Base-by-base conservation (phyloP, 23 red algal species). In the Cyanidioschyzon merolae region DNA sequence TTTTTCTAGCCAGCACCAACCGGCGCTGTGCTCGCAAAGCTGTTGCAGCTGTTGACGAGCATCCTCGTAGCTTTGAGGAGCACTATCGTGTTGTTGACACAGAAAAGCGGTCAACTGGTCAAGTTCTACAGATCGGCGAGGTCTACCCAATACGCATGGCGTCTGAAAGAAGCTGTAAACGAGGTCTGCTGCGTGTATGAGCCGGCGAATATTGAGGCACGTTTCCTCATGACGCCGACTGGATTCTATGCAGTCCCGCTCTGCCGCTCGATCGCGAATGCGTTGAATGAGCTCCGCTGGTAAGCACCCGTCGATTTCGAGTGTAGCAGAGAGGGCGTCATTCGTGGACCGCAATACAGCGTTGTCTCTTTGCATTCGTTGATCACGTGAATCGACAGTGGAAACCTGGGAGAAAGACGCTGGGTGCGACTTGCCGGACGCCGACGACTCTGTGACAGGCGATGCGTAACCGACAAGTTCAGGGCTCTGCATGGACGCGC, bases 121-220 rank as follows among this genome's bases (percentile, higher is more conserved):
- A 3, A 71, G n/a, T 7, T 25, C n/a, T 27, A 32, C 32, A 27
- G 12, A 71, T 7, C 63, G n/a, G 29, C 63, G 63, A 32, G n/a
- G n/a, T 25, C 63, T 3, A 27, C 63, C 32, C n/a, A 35, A 7
- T 12, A 7, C 63, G 12, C 12, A 35, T 71, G 63, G 12, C 63
- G 63, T 7, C 7, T 35, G 63, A 71, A 25, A 71, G n/a, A 25
- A 71, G 7, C 32, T 35, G 32, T 71, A 35, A 7, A 71, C 63
- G n/a, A 71, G 32, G 29, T 71, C 63, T 3, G 63, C 63, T 7
- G 63, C 30, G 63, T 35, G 63, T 27, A 71, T 32, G 63, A 71
- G 63, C 2, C 63, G 63, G 2, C n/a, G n/a, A 25, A 71, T 3
- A 32, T 25, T 35, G n/a, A 71, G 32, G 12, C 32, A 35, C 63